These are phyloP conservation scores for Trematosphaeria pertusa DNA, from an alignment of 2,329 filamentous ascomycete genomes.

Conservation along the genomic window DNA sequence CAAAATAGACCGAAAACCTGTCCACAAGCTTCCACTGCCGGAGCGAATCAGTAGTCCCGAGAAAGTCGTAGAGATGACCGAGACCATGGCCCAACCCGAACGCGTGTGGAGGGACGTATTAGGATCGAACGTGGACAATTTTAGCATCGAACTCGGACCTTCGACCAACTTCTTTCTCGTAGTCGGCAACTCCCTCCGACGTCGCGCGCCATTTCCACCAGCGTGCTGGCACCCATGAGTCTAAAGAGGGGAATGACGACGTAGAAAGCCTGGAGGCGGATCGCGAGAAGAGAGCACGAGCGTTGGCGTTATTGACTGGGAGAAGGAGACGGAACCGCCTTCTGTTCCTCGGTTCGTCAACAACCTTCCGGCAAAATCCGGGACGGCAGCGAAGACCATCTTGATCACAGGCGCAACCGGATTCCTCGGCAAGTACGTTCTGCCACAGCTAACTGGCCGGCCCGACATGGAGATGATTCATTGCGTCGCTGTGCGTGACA, in stretches of 20 bases:
- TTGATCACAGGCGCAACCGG: slow-evolving; percentile 18
- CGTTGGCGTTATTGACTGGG: slow-evolving; percentile 46
- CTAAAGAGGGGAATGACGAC: too few relatives aligned
- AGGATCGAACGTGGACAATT: background rate
- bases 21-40: slow-evolving; percentile 25
- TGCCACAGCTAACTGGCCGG: slow-evolving; percentile 35
- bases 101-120: slow-evolving; percentile 21
- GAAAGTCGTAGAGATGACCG: background rate
- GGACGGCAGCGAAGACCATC: slow-evolving; percentile 1
- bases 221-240: too few relatives aligned
- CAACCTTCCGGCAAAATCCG: background rate
- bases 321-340: slow-evolving; percentile 41
- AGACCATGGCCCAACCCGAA: slow-evolving; percentile 2
- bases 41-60: background rate
- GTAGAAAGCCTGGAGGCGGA: too few relatives aligned
- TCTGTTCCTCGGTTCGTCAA: background rate
- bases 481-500: slow-evolving; percentile 35
- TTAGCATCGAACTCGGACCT: slow-evolving; percentile 1
- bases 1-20: slow-evolving; percentile 20
- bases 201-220: too few relatives aligned
- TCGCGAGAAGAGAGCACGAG: slow-evolving; percentile 9
- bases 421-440: slow-evolving; percentile 10
- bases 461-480: slow-evolving; percentile 8
- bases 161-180: slow-evolving; percentile 51
- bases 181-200: slow-evolving; percentile 54